Evolutionary conservation across 768 basidiomycete genomes (phyloP).

Genomic region (Suillus occidentalis): DNA sequence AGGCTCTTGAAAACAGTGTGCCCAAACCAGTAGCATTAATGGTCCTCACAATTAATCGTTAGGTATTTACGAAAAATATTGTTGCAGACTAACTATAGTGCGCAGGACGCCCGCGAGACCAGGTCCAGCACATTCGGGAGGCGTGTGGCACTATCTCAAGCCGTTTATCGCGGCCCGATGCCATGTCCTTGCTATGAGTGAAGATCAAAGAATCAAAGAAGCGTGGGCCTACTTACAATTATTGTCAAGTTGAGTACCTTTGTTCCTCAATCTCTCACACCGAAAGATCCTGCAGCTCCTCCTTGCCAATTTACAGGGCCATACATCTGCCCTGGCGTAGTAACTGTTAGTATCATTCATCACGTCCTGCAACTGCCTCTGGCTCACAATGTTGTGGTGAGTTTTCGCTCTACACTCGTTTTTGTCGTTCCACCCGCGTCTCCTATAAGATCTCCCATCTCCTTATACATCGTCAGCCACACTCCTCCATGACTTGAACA

Average conservation of each 20-base stretch:
- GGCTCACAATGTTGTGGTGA: neutral
- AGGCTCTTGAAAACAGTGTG: no score
- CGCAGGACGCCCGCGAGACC: no score
- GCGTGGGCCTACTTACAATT: neutral
- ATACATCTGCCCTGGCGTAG: neutral
- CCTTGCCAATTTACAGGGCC: neutral
- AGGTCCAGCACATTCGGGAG: no score
- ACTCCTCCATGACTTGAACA: neutral
- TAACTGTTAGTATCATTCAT: neutral
- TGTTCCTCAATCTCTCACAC: neutral
- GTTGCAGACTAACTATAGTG: no score
- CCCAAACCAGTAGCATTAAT: no score
- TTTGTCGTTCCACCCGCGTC: neutral
- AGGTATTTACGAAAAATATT: no score
- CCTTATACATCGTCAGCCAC: neutral
- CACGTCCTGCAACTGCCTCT: neutral
- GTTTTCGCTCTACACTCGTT: neutral
- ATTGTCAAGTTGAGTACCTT: no score
- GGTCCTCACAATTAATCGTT: no score
- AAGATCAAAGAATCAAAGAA: neutral
- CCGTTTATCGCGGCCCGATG: neutral
- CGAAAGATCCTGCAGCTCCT: neutral
- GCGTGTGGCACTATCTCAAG: no score
- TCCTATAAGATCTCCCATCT: neutral
- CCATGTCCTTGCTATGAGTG: neutral